Evolutionary conservation across 1,284 basidiomycete species (phyloP), one percentile per base, ranked within the genome.

Genomic region (Hymenochaete sp.): DNA sequence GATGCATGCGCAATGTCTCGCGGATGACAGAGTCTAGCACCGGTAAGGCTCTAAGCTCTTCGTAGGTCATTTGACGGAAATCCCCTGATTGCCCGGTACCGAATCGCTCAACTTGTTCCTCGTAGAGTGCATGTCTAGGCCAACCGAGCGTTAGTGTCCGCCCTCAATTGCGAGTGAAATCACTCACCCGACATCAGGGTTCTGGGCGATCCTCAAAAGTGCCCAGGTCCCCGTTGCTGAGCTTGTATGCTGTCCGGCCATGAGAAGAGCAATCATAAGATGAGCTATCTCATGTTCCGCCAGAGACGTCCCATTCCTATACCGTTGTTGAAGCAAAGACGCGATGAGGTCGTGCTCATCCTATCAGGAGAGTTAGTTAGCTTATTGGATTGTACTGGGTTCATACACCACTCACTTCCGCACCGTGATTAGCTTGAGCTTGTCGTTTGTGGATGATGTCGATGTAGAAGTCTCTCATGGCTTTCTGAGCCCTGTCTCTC

Each of bases 241-340:
- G 56, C 84, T 90, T 0, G 96, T 99, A 67, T 98, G 96, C 67
- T 99, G 96, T 21, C 95, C 95, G 27, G 95, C 95, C 92, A 95
- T 93, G 52, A 95, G 78, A 38, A 93, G 73, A 19, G 90, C 90
- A 55, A 93, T 93, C 85, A 98, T 82, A 60, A 98, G 93, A 60
- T 97, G 95, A 0, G 96, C 92, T 51, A 98, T 86, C 63, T 98
- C 93, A 53, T 87, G 81, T 59, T 98, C 91, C 42, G 73, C 76
- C 26, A 98, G 73, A 1, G 72, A 60, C 33, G 76, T 71, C 39
- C 95, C 95, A 58, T 82, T 76, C 57, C 89, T 88, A 68, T 99
- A 98, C 44, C 70, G 76, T 60, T 93, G 88, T 53, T 81, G 73
- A 67, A 85, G 77, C 22, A 99, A 75, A 1, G 93, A 84, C n/a